Evolutionary conservation across 73 alveolate genomes (phyloP), one percentile per base, ranked within the genome.

Genomic region (Effrenium voratum): DNA sequence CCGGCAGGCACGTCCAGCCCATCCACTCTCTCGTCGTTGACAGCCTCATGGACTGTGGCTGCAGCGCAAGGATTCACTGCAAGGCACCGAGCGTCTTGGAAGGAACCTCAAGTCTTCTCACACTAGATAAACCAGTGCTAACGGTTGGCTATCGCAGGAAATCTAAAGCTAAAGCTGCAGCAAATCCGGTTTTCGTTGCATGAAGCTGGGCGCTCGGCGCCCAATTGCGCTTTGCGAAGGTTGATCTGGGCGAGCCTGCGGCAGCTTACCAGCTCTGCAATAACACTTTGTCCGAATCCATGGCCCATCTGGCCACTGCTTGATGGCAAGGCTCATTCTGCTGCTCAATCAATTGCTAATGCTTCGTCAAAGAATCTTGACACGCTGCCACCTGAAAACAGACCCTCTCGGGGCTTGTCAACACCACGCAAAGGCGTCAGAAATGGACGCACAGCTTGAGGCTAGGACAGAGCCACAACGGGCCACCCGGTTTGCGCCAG

Each of bases 401-500:
- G n/a, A n/a, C n/a, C n/a, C n/a, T n/a, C n/a, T n/a, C n/a, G 79
- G 79, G 2, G 41, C 79, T 66, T 32, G 45, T 24, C 32, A 36
- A 57, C 47, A 26, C 81, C 45, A 13, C 8, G 38, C 34, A 13
- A 68, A 16, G 22, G 75, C 5, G 40, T 52, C 63, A 12, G 63
- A 19, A 22, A 36, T 3, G 24, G 16, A 34, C 49, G 32, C 77
- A 84, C 26, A 50, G 32, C 32, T 16, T 59, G 66, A 86, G 95
- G 0, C 34, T 85, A 44, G 6, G 52, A 52, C 95, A 87, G 40
- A 5, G 97, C 97, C 4, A 90, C 46, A 6, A 90, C 24, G 34
- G 97, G 97, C 97, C 97, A 90, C 41, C 97, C 97, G 2, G 97
- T 90, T 52, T 90, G 97, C 45, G 97, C 75, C 44, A 90, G 68